Evolutionary conservation across 2,329 filamentous ascomycete species (phyloP), one percentile per base, ranked within the genome.

Genomic region (Ascochyta fabae): DNA sequence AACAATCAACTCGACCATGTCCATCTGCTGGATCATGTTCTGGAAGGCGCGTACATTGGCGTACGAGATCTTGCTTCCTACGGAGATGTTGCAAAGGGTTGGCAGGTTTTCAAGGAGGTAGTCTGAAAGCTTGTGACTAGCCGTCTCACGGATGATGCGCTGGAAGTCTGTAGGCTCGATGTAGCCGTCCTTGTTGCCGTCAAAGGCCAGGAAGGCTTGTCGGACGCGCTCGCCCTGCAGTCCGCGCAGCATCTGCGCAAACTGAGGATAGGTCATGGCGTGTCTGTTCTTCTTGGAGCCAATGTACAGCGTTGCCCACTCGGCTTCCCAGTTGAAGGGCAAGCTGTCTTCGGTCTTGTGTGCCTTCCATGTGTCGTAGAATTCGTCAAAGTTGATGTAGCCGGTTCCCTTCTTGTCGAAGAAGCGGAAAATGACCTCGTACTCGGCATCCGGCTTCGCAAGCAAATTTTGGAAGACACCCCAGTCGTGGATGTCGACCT

Each of bases 21-120:
- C 95, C 91, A 99, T 97, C 79, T 98, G 93, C 70, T 90, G 88
- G 68, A 99, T 94, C 78, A 99, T 88, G 75, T 99, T 99, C 81
- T 96, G 93, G 81, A 99, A 99, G 34, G 95, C 95, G 64, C 95
- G 88, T 29, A 99, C 95, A 73, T 96, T 97, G 75, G 95, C 92
- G 74, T 99, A 99, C 6, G 93, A 97, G 67, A 99, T 95, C 80
- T 96, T 96, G 81, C 87, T 95, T 60, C 92, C 88, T 31, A 88
- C 83, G 7, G 91, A 92, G 75, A 98, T 96, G 79, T 97, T 97
- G 85, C 94, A 98, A 36, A 99, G 85, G 0, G 92, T 95, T 60
- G 90, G 88, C 42, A 99, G 85, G 77, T 98, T 94, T 65, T 93
- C 88, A 45, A 99, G 84, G 38, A 99, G 82, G 77, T 99, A 93